Evolutionary conservation across 495 filamentous ascomycete genomes (phyloP).

Genomic region (Aspergillus coremiiformis): DNA sequence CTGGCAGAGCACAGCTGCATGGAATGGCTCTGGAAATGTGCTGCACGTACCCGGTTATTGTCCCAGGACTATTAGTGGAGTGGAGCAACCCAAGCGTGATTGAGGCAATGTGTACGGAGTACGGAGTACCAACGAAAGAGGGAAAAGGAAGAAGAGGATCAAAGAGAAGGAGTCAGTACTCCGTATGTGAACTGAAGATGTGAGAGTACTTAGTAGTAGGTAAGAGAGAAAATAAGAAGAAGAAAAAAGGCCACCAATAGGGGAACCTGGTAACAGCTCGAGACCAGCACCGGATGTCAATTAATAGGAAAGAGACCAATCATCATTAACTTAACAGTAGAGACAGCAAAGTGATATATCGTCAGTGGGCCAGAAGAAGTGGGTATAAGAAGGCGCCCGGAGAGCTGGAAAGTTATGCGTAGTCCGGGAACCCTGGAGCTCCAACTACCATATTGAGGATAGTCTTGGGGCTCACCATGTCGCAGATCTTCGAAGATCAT

Average conservation of each 20-base stretch:
- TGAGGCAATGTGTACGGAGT: neutral
- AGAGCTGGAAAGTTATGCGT: neutral
- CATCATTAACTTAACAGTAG: neutral
- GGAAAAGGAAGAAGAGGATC: slow-evolving; percentile 5
- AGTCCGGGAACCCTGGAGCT: neutral
- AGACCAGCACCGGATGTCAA: neutral
- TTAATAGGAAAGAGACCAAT: neutral
- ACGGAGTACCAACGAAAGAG: neutral
- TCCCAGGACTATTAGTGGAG: slow-evolving; percentile 14
- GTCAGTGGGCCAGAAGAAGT: neutral
- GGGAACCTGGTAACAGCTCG: neutral
- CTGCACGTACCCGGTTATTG: slow-evolving; percentile 19
- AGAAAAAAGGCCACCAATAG: neutral
- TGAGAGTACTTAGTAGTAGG: neutral
- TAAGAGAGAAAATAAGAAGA: neutral
- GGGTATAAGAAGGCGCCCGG: neutral
- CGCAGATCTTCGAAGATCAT: neutral
- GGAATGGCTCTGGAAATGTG: slow-evolving; percentile 9
- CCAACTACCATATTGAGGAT: neutral
- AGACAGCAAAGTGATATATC: neutral
- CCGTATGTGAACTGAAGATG: neutral
- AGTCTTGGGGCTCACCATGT: neutral
- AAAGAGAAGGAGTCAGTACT: neutral
- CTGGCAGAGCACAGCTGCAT: slow-evolving; percentile 13
- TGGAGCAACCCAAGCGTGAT: slow-evolving; percentile 6